Evolutionary conservation across 441 rosid species (phyloP), one percentile per base, ranked within the genome.

Genomic region (Euphorbia schlechtendalii): DNA sequence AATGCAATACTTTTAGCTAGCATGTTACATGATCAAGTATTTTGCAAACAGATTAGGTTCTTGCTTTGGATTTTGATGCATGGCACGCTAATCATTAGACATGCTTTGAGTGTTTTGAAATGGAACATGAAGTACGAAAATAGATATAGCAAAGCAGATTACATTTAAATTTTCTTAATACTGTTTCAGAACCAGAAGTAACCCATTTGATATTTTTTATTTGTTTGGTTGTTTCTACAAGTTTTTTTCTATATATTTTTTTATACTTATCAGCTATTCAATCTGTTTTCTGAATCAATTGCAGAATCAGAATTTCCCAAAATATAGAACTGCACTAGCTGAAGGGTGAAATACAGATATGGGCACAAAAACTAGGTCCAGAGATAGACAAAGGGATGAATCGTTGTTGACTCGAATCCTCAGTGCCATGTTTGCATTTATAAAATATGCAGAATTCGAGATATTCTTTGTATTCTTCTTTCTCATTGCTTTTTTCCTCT

Each of bases 381-480:
- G 71, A 48, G 73, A 84, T 38, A 69, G 74, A 66, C 82, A 71
- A 62, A 77, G 81, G 61, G 73, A 81, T 46, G 87, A 81, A 40
- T 77, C 93, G 0, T 24, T 64, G 59, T 76, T 85, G 59, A 85
- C 84, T 41, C 84, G 83, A 46, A 68, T 76, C 45, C 85, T 85
- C 56, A 78, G 73, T 66, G 63, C 82, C 34, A 77, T 86, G 11
- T 82, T 84, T 66, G 40, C 65, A 61, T 81, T 84, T 64, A 73
- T 81, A 25, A 72, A 78, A 72, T 60, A 75, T n/a, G 90, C 89
- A 6, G 97, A 88, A 81, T 88, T 88, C 53, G 97, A 90, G 90
- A 81, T 90, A 65, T 63, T 90, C 38, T 88, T 86, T 56, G 36
- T 88, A 40, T 86, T 88, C 56, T 88, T 90, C 85, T 70, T 86